phyloP scores from a whole-genome alignment of 306 rosid genomes.

The Cicer judaicum region DNA sequence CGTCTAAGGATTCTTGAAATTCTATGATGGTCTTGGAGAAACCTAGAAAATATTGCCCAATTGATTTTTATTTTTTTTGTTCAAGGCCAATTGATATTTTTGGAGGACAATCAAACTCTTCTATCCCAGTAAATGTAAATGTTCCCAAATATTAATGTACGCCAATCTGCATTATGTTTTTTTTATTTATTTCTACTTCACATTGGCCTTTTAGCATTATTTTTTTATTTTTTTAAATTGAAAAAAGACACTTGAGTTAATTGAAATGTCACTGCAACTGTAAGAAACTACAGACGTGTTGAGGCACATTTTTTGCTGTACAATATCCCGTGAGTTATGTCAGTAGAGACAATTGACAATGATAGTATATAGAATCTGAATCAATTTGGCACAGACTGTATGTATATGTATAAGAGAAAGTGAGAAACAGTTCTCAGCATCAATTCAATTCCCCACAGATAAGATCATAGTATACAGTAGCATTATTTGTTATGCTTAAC shows the following conservation, averaged over 20 bases:
- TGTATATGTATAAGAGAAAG: not conserved
- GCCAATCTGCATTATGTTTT: no score
- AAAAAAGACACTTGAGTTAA: not conserved
- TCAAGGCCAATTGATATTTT: not conserved
- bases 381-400: slow-evolving; percentile 17
- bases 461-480: slow-evolving; percentile 32
- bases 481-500: not conserved
- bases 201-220: not conserved
- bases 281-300: slow-evolving; percentile 18
- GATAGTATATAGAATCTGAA: slow-evolving; percentile 28
- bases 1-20: slow-evolving; percentile 27
- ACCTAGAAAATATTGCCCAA: not conserved
- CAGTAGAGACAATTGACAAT: slow-evolving; percentile 21
- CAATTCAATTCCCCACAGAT: slow-evolving; percentile 13
- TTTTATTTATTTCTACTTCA: not conserved
- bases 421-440: slow-evolving; percentile 4
- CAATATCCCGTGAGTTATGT: slow-evolving; percentile 44
- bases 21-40: slow-evolving; percentile 27
- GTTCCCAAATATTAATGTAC: not conserved
- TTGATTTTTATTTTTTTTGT: no score
- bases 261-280: slow-evolving; percentile 22
- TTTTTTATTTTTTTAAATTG: not conserved
- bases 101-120: not conserved
- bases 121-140: not conserved
- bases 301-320: slow-evolving; percentile 35